Percentiles rank a stretch among this genome's conserved stretches.
These are phyloP conservation scores for Phytophthora cryptogea DNA, from an alignment of 352 stramenopile species.

Conservation along the genomic window DNA sequence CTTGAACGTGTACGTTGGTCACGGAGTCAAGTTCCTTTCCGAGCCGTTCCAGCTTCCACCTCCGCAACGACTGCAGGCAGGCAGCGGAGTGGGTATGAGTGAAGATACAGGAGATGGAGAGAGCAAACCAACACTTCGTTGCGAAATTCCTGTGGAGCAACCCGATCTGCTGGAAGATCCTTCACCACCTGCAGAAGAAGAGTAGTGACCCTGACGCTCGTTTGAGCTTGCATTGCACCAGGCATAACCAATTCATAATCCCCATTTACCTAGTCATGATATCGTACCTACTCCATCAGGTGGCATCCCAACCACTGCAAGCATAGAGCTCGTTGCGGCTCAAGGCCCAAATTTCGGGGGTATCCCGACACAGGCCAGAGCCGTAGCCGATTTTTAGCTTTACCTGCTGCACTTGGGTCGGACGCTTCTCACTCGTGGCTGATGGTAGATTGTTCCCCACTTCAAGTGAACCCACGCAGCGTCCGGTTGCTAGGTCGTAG, in stretches of 20 bases:
- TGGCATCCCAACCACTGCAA: constrained; percentile 20
- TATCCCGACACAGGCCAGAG: constrained; percentile 15
- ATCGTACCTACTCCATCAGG: constrained; percentile 7
- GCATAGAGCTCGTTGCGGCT: constrained; percentile 45
- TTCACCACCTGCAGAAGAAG: constrained; percentile 64
- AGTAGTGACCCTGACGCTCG: constrained; percentile 16
- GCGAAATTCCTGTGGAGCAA: constrained; percentile 67
- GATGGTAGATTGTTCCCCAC: constrained; percentile 1
- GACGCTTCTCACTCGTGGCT: constrained; percentile 2
- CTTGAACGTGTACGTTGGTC: constrained; percentile 89
- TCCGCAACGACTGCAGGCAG: constrained; percentile 53
- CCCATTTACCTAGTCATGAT: constrained; percentile 2
- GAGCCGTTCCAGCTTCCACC: constrained; percentile 63
- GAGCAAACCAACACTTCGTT: constrained; percentile 48
- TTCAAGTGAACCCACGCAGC: constrained; percentile 24
- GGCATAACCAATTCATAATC: constrained; percentile 1
- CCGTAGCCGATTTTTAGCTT: constrained; percentile 24
- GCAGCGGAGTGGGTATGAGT: constrained; percentile 48
- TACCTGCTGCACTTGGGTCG: constrained; percentile 43
- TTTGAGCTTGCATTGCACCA: background rate
- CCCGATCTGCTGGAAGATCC: constrained; percentile 81
- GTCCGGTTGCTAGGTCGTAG: constrained; percentile 37
- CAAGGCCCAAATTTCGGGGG: constrained; percentile 46
- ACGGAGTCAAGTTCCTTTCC: constrained; percentile 76
- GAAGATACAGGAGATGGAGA: constrained; percentile 43